Evolutionary conservation across 495 filamentous ascomycete species (phyloP).

Genomic region (Cairneyella variabilis): DNA sequence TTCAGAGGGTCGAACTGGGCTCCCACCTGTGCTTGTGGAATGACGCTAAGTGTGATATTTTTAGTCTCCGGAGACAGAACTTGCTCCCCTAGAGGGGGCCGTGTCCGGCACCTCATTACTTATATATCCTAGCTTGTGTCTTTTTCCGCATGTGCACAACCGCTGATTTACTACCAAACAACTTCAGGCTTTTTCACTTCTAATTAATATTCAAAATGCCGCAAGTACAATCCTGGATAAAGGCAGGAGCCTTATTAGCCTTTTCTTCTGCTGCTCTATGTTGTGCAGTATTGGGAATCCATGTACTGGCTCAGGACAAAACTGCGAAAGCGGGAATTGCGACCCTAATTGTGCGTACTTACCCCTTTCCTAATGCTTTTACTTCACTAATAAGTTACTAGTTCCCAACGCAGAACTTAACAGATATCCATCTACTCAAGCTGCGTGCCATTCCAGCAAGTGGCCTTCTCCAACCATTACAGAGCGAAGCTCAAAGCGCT

Average conservation of each 20-base stretch:
- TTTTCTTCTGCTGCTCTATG: background rate
- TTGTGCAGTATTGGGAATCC: slow-evolving; percentile 6
- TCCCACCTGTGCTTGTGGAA: too few species aligned
- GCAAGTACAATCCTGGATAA: background rate
- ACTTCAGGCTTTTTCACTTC: too few species aligned
- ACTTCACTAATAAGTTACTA: slow-evolving; percentile 4
- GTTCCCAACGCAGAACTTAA: slow-evolving; percentile 15
- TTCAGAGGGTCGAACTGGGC: too few species aligned
- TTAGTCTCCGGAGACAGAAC: too few species aligned
- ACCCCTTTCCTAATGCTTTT: background rate
- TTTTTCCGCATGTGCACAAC: too few species aligned
- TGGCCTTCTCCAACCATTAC: slow-evolving; percentile 4
- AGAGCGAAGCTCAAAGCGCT: slow-evolving; percentile 12
- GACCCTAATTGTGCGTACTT: slow-evolving; percentile 10
- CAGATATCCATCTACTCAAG: slow-evolving; percentile 11
- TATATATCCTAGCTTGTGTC: too few species aligned
- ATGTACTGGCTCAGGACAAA: slow-evolving; percentile 2
- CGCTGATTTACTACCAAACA: too few species aligned
- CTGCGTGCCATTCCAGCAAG: slow-evolving; percentile 4
- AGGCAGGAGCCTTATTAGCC: background rate
- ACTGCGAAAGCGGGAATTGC: too few species aligned
- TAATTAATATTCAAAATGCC: slow-evolving; percentile 12
- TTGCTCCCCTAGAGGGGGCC: too few species aligned
- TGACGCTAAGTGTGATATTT: too few species aligned
- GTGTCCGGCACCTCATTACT: too few species aligned